Conservation (phyloP, 106 monocot genomes). For the Platanthera zijinensis region DNA sequence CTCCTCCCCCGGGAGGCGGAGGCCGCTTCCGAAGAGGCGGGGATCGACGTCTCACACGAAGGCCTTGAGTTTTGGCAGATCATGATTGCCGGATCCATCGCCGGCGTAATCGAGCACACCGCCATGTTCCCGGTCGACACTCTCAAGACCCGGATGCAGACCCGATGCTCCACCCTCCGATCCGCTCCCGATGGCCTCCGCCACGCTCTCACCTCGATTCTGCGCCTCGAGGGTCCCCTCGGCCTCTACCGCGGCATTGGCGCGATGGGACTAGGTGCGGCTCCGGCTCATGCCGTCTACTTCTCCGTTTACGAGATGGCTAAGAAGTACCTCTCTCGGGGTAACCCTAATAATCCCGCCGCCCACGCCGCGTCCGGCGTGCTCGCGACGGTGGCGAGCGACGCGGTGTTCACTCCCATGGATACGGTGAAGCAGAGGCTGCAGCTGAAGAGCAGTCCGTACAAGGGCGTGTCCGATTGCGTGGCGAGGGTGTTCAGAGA, state of each 20-base stretch:
- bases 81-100: constrained; percentile 87
- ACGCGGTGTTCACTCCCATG: constrained; percentile 93
- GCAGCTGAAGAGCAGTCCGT: constrained; percentile 77
- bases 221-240: constrained; percentile 42
- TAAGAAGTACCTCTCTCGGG: constrained; percentile 40
- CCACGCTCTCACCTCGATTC: constrained; percentile 31
- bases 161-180: constrained; percentile 23
- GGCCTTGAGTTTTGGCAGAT: constrained; percentile 82
- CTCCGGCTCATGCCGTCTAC: constrained; percentile 92
- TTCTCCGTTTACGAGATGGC: constrained; percentile 83
- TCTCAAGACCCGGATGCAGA: constrained; percentile 86
- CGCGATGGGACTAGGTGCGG: constrained; percentile 90
- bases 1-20: constrained; percentile 35
- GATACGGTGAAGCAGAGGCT: constrained; percentile 94
- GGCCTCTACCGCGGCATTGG: constrained; percentile 77
- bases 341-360: constrained; percentile 40
- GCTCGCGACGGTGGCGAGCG: constrained; percentile 74
- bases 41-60: constrained; percentile 43
- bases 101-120: constrained; percentile 85
- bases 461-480: constrained; percentile 73
- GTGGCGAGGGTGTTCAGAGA: constrained; percentile 56
- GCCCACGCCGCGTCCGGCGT: constrained; percentile 75
- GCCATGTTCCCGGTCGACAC: constrained; percentile 99
- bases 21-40: constrained; percentile 4
- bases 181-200: constrained; percentile 23